These are phyloP conservation scores for Conoideocrella luteorostrata DNA, from an alignment of 2,329 filamentous ascomycete species.

Conservation along the genomic window DNA sequence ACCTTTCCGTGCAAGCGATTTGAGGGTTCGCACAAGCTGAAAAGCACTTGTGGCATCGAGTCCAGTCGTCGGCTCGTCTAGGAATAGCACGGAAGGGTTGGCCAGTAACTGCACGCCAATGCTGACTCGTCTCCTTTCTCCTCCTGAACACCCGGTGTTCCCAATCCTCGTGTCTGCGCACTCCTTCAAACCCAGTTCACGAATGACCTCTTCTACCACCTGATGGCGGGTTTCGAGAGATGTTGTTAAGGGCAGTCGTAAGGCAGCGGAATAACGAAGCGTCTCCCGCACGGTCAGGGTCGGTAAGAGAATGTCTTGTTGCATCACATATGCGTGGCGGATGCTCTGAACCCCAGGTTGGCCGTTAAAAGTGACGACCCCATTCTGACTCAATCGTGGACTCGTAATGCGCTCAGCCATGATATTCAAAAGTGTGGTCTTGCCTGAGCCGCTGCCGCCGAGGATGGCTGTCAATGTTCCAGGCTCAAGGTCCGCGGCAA, in stretches of 20 bases:
- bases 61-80: conserved; percentile 74
- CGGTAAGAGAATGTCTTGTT: conserved; percentile 68
- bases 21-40: conserved; percentile 65
- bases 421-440: conserved; percentile 65
- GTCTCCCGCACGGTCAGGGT: conserved; percentile 73
- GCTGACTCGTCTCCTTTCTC: conserved; percentile 69
- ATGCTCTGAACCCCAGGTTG: conserved; percentile 44
- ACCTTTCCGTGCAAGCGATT: conserved; percentile 59
- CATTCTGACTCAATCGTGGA: conserved; percentile 43
- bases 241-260: conserved; percentile 60
- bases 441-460: conserved; percentile 67
- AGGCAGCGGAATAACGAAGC: conserved; percentile 63
- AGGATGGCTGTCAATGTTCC: conserved; percentile 70
- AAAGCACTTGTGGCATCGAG: conserved; percentile 72
- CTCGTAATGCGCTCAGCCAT: conserved; percentile 64
- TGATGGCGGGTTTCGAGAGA: conserved; percentile 50
- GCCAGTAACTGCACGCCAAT: conserved; percentile 74
- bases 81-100: conserved; percentile 70
- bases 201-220: conserved; percentile 70
- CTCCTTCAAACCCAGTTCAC: conserved; percentile 69
- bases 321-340: conserved; percentile 65
- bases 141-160: conserved; percentile 68
- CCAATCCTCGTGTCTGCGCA: conserved; percentile 71
- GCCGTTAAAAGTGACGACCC: conserved; percentile 57
- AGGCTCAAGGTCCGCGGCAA: conserved; percentile 56